These are phyloP conservation scores for Ilyonectria sp. DNA, from an alignment of 2,329 filamentous ascomycete species.

Conservation along the genomic window DNA sequence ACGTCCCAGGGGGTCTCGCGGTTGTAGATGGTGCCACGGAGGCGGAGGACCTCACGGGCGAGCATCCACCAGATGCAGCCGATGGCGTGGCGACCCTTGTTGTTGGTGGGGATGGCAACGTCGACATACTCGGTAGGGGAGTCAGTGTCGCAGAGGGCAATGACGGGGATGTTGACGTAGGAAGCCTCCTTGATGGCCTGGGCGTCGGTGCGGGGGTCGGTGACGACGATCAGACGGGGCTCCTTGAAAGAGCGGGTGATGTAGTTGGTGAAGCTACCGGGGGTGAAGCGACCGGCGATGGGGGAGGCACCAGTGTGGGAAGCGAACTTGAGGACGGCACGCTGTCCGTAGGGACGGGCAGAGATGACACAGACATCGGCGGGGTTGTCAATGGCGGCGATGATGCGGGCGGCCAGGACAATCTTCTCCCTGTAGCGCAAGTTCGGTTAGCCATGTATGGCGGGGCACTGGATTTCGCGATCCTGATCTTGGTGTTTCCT, in stretches of 20 bases:
- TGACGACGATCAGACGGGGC: conserved; percentile 99
- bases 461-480: conserved; percentile 25
- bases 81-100: conserved; percentile 99
- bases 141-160: conserved; percentile 98
- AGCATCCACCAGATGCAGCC: conserved; percentile 99
- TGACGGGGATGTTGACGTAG: conserved; percentile 99
- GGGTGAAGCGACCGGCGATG: conserved; percentile 99
- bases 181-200: conserved; percentile 99
- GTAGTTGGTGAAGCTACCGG: conserved; percentile 99
- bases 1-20: conserved; percentile 99
- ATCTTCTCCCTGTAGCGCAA: conserved; percentile 90
- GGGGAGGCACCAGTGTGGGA: conserved; percentile 97
- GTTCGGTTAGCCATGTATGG: conserved; percentile 38
- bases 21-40: conserved; percentile 95
- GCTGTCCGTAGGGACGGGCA: conserved; percentile 99
- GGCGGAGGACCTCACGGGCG: conserved; percentile 98
- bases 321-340: conserved; percentile 99
- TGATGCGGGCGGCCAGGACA: conserved; percentile 97
- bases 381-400: conserved; percentile 99
- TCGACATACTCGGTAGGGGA: conserved; percentile 99
- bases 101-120: conserved; percentile 99
- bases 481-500: conserved; percentile 40
- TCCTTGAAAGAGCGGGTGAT: conserved; percentile 99
- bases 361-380: conserved; percentile 99
- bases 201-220: conserved; percentile 98